Base-by-base conservation (phyloP, 1,284 basidiomycete species). In the Boletus mariae region DNA sequence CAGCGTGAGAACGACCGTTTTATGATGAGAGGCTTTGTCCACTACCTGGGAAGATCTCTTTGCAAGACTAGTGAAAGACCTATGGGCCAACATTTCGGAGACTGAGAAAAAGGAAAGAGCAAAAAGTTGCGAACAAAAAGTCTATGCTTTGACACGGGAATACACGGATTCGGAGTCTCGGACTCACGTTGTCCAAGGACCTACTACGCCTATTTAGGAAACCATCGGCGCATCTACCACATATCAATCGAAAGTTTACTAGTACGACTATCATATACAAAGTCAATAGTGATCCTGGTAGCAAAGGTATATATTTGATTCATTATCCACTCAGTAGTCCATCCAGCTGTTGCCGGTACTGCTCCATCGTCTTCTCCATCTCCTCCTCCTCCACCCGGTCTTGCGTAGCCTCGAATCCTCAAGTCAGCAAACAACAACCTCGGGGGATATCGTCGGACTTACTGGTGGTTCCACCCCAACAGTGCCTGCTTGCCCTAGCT, bases 261-360 rank as follows among this genome's bases (percentile, higher is more conserved):
- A 41, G 38, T 42, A 34, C 32, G 13, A 29, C 12, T 54, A 63
- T 45, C 28, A 54, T 64, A 63, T 52, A 62, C 28, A 38, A 23
- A 45, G 43, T 17, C 40, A n/a, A 59, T 11, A 31, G 13, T 34
- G 12, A 37, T 37, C 15, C n/a, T 40, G 17, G 25, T 31, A 26
- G 23, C 13, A 15, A 65, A 54, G 60, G 62, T 65, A 67, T 67
- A 51, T 45, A 29, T 44, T 34, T 13, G 13, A 45, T 45, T 44
- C 9, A 47, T 71, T 66, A 90, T 57, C 83, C 80, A 62, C 89
- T 93, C 62, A 96, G 76, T 43, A 95, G 74, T 49, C 92, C 92
- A 56, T 90, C 85, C 61, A 95, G 79, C 68, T 95, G 87, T 62
- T 87, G 81, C 64, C 90, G 85, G 74, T 94, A 94, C 60, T 87